Evolutionary conservation across 116 monocot species (phyloP), one percentile per base, ranked within the genome.

Genomic region (Papilionanthe hybrid): DNA sequence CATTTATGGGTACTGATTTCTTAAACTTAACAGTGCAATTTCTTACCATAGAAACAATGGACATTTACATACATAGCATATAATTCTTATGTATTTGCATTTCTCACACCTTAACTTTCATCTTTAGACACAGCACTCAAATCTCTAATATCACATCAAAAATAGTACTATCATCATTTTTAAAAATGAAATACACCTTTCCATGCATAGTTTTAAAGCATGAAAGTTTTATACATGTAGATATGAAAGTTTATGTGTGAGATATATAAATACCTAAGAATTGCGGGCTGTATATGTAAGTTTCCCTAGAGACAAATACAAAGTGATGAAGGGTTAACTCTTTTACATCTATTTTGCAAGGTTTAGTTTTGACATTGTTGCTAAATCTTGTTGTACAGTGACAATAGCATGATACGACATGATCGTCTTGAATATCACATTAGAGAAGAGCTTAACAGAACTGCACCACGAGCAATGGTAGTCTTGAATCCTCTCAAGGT

Each of bases 401-500:
- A 99, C 81, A 94, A 92, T 86, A 94, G 98, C 71, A 80, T 93
- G 93, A 99, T 99, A 83, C 91, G 80, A 25, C 81, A 78, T 78
- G 85, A 91, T 76, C 91, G 91, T 37, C 95, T 99, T 79, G 98
- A 94, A 78, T 90, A 99, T 76, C 91, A 94, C 79, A 94, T 99
- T 57, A 88, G 98, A 80, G 98, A 99, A 90, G 98, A 99, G 81
- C 83, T 99, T 28, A 94, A 99, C 67, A 88, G 81, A 90, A 86
- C 89, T 42, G 90, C 94, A 79, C 75, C 90, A 43, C 85, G 98
- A 7, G 78, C 85, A 29, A 91, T 99, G 94, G 95, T 94, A 78
- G 93, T 99, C 9, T 60, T 99, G 83, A 84, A 91, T 86, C 98
- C 98, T 75, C 87, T 99, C 20, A 99, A 94, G 95, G 98, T 99